Evolutionary conservation across 768 basidiomycete genomes (phyloP).

Genomic region (Strobilomyces dryophilus): DNA sequence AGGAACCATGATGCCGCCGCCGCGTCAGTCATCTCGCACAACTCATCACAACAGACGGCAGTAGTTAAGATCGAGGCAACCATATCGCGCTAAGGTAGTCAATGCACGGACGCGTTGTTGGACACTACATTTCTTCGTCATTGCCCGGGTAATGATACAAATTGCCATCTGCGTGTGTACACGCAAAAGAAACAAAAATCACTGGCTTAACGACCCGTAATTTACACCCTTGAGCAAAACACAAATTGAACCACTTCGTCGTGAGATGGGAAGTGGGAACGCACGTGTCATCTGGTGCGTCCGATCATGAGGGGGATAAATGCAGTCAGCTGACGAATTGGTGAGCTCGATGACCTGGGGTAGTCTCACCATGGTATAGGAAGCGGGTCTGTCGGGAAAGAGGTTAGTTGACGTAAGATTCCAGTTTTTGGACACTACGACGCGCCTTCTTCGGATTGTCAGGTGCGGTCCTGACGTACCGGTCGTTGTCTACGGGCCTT

Average conservation of each 20-base stretch:
- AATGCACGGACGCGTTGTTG: not conserved
- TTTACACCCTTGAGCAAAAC: slow-evolving; percentile 34
- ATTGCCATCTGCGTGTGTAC: slow-evolving; percentile 17
- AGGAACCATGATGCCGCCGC: too few species aligned
- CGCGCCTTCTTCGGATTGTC: slow-evolving; percentile 84
- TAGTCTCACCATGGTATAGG: slow-evolving; percentile 68
- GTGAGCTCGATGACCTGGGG: not conserved
- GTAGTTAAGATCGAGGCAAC: too few species aligned
- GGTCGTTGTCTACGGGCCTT: slow-evolving; percentile 81
- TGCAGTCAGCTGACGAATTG: slow-evolving; percentile 13
- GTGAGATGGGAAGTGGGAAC: slow-evolving; percentile 23
- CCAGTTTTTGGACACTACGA: not conserved
- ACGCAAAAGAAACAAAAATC: slow-evolving; percentile 18
- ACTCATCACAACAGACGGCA: too few species aligned
- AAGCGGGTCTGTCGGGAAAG: slow-evolving; percentile 57
- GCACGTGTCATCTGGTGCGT: slow-evolving; percentile 54
- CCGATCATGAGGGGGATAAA: slow-evolving; percentile 1
- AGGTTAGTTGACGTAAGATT: slow-evolving; percentile 8
- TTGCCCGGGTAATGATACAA: slow-evolving; percentile 18
- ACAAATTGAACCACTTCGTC: not conserved
- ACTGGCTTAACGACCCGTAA: slow-evolving; percentile 1
- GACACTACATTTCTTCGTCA: slow-evolving; percentile 2
- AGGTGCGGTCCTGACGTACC: slow-evolving; percentile 74
- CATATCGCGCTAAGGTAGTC: too few species aligned
- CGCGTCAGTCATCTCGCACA: too few species aligned